Evolutionary conservation across 2,329 filamentous ascomycete genomes (phyloP), one percentile per base, ranked within the genome.

Genomic region (Hansfordia pulvinata): DNA sequence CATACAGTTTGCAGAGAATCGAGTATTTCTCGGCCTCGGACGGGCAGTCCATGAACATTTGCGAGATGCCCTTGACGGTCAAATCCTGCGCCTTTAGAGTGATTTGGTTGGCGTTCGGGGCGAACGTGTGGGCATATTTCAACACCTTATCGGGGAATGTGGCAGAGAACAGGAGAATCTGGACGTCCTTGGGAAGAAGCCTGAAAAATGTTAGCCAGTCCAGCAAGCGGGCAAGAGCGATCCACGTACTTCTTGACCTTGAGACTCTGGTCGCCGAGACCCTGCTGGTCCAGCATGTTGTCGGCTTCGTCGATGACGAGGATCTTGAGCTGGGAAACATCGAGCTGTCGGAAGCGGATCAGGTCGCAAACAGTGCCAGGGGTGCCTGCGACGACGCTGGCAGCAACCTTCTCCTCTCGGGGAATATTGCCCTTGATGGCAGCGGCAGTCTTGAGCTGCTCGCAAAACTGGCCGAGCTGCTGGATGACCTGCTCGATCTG

Each of bases 251-350:
- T 55, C 61, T 92, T 93, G 41, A 94, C 83, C 39, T 86, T 76
- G 41, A 85, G 70, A 53, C 88, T 96, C 56, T 98, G 90, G 32
- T 96, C 90, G 27, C 90, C 90, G 29, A 98, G 64, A 27, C 90
- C 88, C 55, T 93, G 84, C 54, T 88, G 79, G 47, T 96, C 90
- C 33, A 98, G 62, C 90, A 98, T 98, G 58, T 94, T 96, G 58
- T 98, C 90, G 30, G 90, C 90, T 59, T 98, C 90, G 45, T 98
- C 90, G 28, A 98, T 67, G 30, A 94, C 88, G 34, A 98, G 67
- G 7, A 93, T 69, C 51, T 75, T 82, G 39, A 98, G 62, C 31
- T 74, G 57, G 11, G 66, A 70, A 1, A 73, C 54, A 40, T 93
- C 72, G 36, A 98, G 67, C 44, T 81, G 69, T 38, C 74, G 69